Evolutionary conservation across 2,329 filamentous ascomycete genomes (phyloP).

Genomic region (Lasiodiplodia citricola): DNA sequence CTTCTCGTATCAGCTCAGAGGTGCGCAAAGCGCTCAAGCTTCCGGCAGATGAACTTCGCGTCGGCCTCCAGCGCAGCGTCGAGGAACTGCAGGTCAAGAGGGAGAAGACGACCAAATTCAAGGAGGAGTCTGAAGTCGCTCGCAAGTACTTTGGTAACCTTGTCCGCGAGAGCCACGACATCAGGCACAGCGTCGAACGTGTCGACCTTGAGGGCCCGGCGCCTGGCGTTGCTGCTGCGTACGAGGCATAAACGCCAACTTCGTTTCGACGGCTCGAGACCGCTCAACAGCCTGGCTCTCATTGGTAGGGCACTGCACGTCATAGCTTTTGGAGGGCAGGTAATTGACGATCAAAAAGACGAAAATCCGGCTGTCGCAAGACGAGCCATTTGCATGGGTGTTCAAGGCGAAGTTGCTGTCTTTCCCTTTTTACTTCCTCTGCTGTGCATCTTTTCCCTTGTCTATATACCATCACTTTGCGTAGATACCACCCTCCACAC

Average conservation of each 20-base stretch:
- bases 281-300: background rate
- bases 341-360: conserved; percentile 2
- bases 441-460: conserved; percentile 4
- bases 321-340: background rate
- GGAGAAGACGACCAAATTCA: conserved; percentile 82
- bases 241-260: conserved; percentile 26
- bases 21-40: conserved; percentile 88
- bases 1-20: conserved; percentile 79
- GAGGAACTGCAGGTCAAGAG: conserved; percentile 80
- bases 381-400: conserved; percentile 10
- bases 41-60: conserved; percentile 84
- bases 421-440: conserved; percentile 13
- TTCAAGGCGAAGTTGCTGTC: conserved; percentile 16
- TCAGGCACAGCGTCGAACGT: conserved; percentile 54
- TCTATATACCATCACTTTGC: conserved; percentile 23
- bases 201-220: conserved; percentile 60
- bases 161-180: conserved; percentile 64
- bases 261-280: background rate
- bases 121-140: conserved; percentile 83
- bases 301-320: background rate
- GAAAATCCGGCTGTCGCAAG: background rate
- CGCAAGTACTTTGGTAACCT: conserved; percentile 90
- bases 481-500: conserved; percentile 19
- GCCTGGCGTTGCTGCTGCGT: conserved; percentile 47
- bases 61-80: conserved; percentile 81